Base-by-base conservation (phyloP, 1,139 yeast species). In the Nakaseomyces uthaithaninus region DNA sequence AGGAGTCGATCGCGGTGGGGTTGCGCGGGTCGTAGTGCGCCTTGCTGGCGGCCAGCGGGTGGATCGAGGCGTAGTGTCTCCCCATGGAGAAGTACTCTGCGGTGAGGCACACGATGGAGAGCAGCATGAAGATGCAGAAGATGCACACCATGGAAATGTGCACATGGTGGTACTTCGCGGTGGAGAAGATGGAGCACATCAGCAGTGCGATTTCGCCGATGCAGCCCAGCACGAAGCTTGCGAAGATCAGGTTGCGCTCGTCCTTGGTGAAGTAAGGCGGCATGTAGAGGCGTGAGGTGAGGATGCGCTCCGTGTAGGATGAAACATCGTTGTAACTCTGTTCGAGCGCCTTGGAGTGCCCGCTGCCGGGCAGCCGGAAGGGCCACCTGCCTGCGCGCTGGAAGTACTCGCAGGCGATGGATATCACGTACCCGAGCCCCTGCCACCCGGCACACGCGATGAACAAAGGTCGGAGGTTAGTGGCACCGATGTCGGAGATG, bases 401-500 rank as follows among this genome's bases (percentile, higher is more conserved):
- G 40, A 51, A 48, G 45, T 59, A 63, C 46, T 64, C 66, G 8
- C 59, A 49, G 9, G 62, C 49, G 11, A 65, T 43, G 2, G 89
- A 72, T n/a, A 85, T 71, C 30, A 77, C 77, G 53, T 77, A 84
- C 53, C 84, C 78, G 12, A 84, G 66, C 15, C 87, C 94, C 64
- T 85, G 94, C 59, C 79, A 72, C 0, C 80, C 85, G 2, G 84
- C 68, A 55, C 94, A 79, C n/a, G 83, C 66, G 35, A 87, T 85
- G 62, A 87, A 87, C 16, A 86, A 63, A 1, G 95, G 94, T 56
- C 85, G 84, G 40, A 85, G 66, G 53, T 78, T 78, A 1, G 94
- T 82, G 11, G 95, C 95, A 5, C 89, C 95, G 41, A 86, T 72
- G 55, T 86, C 86, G 9, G 94, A 82, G 38, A 89, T 75, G 62